A percentile compares a stretch with the other conserved stretches of the same genome.
Conservation (phyloP, 2,329 filamentous ascomycete species). For the Beauveria rudraprayagi region DNA sequence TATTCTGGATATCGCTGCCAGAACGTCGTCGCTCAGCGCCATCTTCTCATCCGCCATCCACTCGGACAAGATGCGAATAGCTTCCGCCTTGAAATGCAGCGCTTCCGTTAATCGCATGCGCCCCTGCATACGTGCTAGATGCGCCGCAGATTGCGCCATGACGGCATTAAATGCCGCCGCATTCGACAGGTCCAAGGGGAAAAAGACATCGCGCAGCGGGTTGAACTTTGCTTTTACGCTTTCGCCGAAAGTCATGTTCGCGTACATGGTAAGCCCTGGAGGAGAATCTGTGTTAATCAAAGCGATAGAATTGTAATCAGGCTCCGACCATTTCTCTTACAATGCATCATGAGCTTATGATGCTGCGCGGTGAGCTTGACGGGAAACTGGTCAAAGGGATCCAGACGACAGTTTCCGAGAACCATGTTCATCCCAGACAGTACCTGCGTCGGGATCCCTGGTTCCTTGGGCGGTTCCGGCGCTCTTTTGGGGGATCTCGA, state of each 20-base stretch:
- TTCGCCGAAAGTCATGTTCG: slow-evolving; percentile 26
- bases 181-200: slow-evolving; percentile 32
- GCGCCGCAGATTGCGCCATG: slow-evolving; percentile 33
- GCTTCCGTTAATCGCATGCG: slow-evolving; percentile 20
- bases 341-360: slow-evolving; percentile 29
- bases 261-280: slow-evolving; percentile 23
- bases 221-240: slow-evolving; percentile 23
- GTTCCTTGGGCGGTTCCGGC: neutral
- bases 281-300: neutral
- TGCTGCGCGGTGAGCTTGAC: slow-evolving; percentile 25
- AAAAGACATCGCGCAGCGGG: slow-evolving; percentile 32
- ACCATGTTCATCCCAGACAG: slow-evolving; percentile 23
- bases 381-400: slow-evolving; percentile 29
- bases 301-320: neutral
- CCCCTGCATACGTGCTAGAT: slow-evolving; percentile 26
- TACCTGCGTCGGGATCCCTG: slow-evolving; percentile 14
- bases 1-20: neutral
- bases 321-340: slow-evolving; percentile 16
- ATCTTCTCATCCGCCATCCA: slow-evolving; percentile 24
- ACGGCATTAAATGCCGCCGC: slow-evolving; percentile 31
- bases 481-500: neutral
- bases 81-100: slow-evolving; percentile 26
- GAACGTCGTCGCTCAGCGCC: slow-evolving; percentile 24
- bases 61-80: slow-evolving; percentile 24
- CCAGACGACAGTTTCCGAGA: slow-evolving; percentile 19